Evolutionary conservation across 768 basidiomycete genomes (phyloP).

Genomic region (Fomitopsis serialis): DNA sequence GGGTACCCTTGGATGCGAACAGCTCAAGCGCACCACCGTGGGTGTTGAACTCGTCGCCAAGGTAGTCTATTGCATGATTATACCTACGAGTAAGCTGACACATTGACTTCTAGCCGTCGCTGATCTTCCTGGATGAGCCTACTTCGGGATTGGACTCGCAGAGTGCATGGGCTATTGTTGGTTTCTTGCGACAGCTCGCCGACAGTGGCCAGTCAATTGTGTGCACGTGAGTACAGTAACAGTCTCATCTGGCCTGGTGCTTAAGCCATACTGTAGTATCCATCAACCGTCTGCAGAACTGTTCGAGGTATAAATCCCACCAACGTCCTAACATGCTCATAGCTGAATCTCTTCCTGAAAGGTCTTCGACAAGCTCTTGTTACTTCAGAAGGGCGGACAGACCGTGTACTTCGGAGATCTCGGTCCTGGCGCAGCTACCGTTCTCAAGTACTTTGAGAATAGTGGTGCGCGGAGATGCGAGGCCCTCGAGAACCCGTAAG

Average conservation of each 20-base stretch:
- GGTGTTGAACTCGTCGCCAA: constrained; percentile 86
- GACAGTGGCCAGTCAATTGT: constrained; percentile 82
- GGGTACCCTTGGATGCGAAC: constrained; percentile 62
- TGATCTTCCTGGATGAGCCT: constrained; percentile 87
- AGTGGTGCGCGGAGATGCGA: constrained; percentile 63
- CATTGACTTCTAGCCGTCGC: constrained; percentile 42
- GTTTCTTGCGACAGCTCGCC: constrained; percentile 71
- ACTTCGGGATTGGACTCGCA: constrained; percentile 84
- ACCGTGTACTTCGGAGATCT: constrained; percentile 67
- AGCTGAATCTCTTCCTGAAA: constrained; percentile 47
- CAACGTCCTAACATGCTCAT: too few species aligned
- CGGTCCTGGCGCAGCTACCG: constrained; percentile 50
- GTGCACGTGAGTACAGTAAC: constrained; percentile 51
- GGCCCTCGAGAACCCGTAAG: constrained; percentile 61
- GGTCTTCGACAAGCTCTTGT: constrained; percentile 73
- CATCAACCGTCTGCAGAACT: not conserved
- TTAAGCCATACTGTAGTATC: not conserved
- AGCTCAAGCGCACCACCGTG: constrained; percentile 79
- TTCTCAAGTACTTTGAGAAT: constrained; percentile 74
- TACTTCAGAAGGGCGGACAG: constrained; percentile 74
- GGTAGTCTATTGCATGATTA: constrained; percentile 10
- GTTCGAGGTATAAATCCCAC: not conserved
- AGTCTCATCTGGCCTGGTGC: not conserved
- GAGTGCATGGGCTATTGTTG: constrained; percentile 78
- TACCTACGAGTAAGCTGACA: not conserved